Percentiles rank a stretch among this genome's conserved stretches.
phyloP scores from a whole-genome alignment of 208 protist genomes.

The Acanthamoeba quina region DNA sequence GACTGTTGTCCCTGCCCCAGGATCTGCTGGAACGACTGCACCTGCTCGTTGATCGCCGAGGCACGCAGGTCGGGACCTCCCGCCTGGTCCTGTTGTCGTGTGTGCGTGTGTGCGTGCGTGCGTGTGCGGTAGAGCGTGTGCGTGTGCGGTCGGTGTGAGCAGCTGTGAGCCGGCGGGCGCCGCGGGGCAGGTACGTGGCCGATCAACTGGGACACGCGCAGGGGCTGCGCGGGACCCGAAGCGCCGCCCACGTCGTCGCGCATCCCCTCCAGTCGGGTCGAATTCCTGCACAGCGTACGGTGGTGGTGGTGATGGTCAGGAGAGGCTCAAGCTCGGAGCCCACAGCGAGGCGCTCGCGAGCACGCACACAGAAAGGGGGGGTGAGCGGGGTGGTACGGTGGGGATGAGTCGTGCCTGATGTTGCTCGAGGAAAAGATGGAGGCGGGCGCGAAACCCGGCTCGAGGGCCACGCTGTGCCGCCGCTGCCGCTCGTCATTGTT shows the following conservation, averaged over 20 bases:
- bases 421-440: slow-evolving; percentile 2
- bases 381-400: neutral
- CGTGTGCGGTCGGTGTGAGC: neutral
- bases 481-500: neutral
- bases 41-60: slow-evolving; percentile 44
- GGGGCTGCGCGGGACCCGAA: neutral
- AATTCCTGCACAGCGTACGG: neutral
- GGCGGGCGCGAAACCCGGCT: slow-evolving; percentile 13
- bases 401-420: slow-evolving; percentile 22
- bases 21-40: slow-evolving; percentile 44
- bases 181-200: neutral
- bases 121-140: neutral
- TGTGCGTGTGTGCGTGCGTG: neutral
- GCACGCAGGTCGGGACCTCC: neutral
- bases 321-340: no score
- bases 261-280: neutral
- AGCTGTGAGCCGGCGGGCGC: no score
- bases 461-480: neutral
- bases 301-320: no score
- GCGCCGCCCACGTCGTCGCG: neutral
- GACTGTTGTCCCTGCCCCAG: neutral
- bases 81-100: neutral
- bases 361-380: neutral
- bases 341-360: neutral
- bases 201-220: slow-evolving; percentile 42